Conservation (phyloP, 2,329 filamentous ascomycete species). For the Aspergillus glaucus region DNA sequence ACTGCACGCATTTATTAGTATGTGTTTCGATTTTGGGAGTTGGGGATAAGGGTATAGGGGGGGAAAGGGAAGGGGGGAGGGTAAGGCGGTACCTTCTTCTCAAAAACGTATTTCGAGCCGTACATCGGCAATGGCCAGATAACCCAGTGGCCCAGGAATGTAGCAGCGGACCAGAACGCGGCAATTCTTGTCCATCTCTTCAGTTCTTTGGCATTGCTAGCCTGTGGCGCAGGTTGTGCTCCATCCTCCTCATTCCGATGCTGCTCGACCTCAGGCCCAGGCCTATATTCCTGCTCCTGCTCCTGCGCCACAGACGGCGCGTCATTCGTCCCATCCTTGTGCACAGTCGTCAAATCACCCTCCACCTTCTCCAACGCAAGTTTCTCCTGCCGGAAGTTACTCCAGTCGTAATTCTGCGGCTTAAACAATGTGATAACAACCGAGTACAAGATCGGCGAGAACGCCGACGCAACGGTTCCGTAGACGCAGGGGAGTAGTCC, state of each 20-base stretch:
- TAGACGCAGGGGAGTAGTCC: conserved; percentile 48
- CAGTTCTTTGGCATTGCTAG: conserved; percentile 24
- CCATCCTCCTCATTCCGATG: neutral
- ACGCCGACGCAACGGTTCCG: conserved; percentile 48
- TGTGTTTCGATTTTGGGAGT: neutral
- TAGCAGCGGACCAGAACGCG: conserved; percentile 43
- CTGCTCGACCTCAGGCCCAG: too few relatives aligned
- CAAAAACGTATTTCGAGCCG: conserved; percentile 46
- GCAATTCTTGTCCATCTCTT: conserved; percentile 45
- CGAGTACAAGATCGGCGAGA: conserved; percentile 48
- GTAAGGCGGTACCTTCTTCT: conserved; percentile 29
- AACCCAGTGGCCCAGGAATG: conserved; percentile 50
- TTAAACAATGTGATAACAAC: conserved; percentile 42
- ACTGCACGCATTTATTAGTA: conserved; percentile 17
- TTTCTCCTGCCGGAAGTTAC: conserved; percentile 30
- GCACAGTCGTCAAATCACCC: conserved; percentile 16
- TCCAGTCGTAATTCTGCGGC: conserved; percentile 40
- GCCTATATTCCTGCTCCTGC: neutral
- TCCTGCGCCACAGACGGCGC: neutral
- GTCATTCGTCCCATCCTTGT: neutral
- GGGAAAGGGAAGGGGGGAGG: too few relatives aligned
- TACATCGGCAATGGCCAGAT: conserved; percentile 53
- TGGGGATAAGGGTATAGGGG: too few relatives aligned
- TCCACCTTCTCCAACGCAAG: conserved; percentile 23
- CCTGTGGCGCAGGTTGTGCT: too few relatives aligned